A percentile compares a stretch with the other conserved stretches of the same genome.
Conservation (phyloP, 2,329 filamentous ascomycete genomes). For the Ophiosphaerella narmari region DNA sequence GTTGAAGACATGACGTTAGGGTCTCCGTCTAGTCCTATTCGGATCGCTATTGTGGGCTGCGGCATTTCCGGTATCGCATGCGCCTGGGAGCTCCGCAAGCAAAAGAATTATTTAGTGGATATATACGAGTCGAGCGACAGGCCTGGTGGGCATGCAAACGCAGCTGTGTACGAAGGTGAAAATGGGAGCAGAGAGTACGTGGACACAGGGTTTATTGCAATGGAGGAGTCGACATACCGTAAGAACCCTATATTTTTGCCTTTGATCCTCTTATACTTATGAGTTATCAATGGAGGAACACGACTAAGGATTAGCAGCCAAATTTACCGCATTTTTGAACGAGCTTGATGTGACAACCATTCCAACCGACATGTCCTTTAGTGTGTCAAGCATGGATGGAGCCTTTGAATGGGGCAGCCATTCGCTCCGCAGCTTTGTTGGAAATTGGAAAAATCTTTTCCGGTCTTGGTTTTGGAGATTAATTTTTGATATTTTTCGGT, state of each 20-base stretch:
- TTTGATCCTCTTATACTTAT: no score
- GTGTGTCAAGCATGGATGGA: slow-evolving; percentile 5
- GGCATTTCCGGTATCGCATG: slow-evolving; percentile 11
- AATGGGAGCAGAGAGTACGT: slow-evolving; percentile 1
- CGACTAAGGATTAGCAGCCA: neutral
- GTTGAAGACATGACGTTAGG: no score
- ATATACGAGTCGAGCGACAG: no score
- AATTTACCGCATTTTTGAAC: slow-evolving; percentile 5
- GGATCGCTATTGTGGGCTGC: slow-evolving; percentile 9
- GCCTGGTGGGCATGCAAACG: no score
- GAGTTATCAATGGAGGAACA: neutral
- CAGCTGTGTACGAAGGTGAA: slow-evolving; percentile 1
- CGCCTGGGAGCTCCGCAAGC: slow-evolving; percentile 1
- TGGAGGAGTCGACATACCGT: slow-evolving; percentile 10
- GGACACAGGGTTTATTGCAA: slow-evolving; percentile 11
- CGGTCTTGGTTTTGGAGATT: slow-evolving; percentile 11
- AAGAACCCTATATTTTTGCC: neutral
- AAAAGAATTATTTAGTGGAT: slow-evolving; percentile 1
- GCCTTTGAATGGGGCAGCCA: slow-evolving; percentile 11
- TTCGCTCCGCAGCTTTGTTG: slow-evolving; percentile 6
- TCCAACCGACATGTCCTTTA: slow-evolving; percentile 14
- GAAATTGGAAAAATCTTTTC: slow-evolving; percentile 1
- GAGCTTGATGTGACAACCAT: slow-evolving; percentile 7
- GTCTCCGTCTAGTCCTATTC: neutral
- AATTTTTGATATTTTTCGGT: slow-evolving; percentile 8